Evolutionary conservation across 2,329 filamentous ascomycete genomes (phyloP).

Genomic region (Calonectria hawksworthii): DNA sequence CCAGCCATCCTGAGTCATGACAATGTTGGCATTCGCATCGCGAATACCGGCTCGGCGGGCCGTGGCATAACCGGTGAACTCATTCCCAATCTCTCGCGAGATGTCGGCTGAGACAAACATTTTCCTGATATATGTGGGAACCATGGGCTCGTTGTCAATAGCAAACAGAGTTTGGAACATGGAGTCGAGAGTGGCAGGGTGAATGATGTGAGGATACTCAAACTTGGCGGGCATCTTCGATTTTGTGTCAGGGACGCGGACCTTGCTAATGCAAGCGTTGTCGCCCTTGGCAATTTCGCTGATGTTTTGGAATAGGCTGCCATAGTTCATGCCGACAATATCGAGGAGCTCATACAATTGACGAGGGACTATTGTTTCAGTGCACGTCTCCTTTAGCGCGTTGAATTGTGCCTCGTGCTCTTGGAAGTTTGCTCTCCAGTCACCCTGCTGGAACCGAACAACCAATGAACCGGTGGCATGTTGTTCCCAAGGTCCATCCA

Average conservation of each 20-base stretch:
- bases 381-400: slow-evolving; percentile 46
- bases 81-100: slow-evolving; percentile 47
- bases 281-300: slow-evolving; percentile 50
- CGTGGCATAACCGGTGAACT: slow-evolving; percentile 59
- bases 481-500: slow-evolving; percentile 57
- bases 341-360: slow-evolving; percentile 66
- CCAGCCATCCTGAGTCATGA: slow-evolving; percentile 56
- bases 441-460: slow-evolving; percentile 43
- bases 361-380: slow-evolving; percentile 53
- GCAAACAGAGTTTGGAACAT: slow-evolving; percentile 68
- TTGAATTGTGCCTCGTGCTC: slow-evolving; percentile 42
- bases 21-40: slow-evolving; percentile 58
- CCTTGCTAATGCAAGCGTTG: slow-evolving; percentile 52
- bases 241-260: slow-evolving; percentile 64
- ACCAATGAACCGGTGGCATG: slow-evolving; percentile 55
- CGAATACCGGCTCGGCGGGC: slow-evolving; percentile 53
- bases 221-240: slow-evolving; percentile 66
- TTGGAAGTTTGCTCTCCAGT: slow-evolving; percentile 36
- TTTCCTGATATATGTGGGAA: slow-evolving; percentile 61
- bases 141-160: slow-evolving; percentile 61
- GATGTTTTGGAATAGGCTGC: slow-evolving; percentile 64
- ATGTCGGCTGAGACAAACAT: slow-evolving; percentile 61
- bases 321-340: slow-evolving; percentile 66
- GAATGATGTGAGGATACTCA: slow-evolving; percentile 69
- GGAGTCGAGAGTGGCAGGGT: slow-evolving; percentile 69